A percentile compares a stretch with the other conserved stretches of the same genome.
phyloP scores from a whole-genome alignment of 1,284 basidiomycete species.

The Cryptococcus maquisensis region DNA sequence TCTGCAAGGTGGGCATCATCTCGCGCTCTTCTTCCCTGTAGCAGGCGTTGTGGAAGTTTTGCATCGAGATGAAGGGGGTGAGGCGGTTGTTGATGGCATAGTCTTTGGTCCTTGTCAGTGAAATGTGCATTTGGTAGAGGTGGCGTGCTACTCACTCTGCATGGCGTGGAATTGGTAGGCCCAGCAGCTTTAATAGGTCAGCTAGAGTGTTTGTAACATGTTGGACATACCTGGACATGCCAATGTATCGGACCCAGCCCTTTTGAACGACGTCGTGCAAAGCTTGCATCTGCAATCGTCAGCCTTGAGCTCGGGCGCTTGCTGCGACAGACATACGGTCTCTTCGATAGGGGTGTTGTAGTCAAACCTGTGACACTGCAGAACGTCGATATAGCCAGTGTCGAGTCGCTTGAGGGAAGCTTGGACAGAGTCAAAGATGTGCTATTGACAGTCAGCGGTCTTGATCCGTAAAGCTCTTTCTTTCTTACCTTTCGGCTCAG shows the following conservation, averaged over 20 bases:
- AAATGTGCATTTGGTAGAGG: neutral
- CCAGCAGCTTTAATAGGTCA: conserved; percentile 26
- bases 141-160: conserved; percentile 35
- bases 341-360: conserved; percentile 50
- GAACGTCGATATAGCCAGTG: conserved; percentile 66
- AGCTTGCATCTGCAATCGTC: conserved; percentile 56
- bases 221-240: conserved; percentile 52
- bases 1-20: conserved; percentile 54
- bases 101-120: conserved; percentile 9
- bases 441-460: conserved; percentile 28
- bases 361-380: conserved; percentile 49
- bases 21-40: conserved; percentile 63
- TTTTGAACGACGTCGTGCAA: conserved; percentile 63
- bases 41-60: conserved; percentile 52
- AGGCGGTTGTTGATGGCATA: conserved; percentile 52
- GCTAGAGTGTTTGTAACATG: neutral
- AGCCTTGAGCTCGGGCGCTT: neutral
- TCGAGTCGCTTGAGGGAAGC: conserved; percentile 62
- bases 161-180: conserved; percentile 49
- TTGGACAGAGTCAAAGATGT: conserved; percentile 67
- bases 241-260: conserved; percentile 64
- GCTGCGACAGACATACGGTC: neutral
- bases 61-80: conserved; percentile 63
- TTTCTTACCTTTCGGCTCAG: conserved; percentile 49
- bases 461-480: too few relatives aligned